These are phyloP conservation scores for Lignosus rhinocerotis DNA, from an alignment of 1,284 basidiomycete species.

Conservation along the genomic window DNA sequence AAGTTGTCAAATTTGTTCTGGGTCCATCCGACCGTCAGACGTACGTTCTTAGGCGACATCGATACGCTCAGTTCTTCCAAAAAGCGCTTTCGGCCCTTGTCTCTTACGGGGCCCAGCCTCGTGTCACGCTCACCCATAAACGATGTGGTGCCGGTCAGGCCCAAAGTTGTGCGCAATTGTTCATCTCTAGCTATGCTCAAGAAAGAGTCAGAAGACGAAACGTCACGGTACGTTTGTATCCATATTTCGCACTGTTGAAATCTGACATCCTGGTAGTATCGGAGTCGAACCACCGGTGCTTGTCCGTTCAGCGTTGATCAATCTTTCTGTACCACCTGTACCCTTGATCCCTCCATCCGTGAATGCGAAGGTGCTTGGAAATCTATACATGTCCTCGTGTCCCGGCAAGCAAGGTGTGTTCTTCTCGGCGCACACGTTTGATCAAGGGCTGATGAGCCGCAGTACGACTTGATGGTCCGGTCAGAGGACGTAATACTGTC, in stretches of 20 bases:
- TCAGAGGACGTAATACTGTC: constrained; percentile 81
- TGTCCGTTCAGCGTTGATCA: neutral
- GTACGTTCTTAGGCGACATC: constrained; percentile 12
- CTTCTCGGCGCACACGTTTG: neutral
- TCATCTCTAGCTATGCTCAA: constrained; percentile 3
- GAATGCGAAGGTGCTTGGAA: constrained; percentile 61
- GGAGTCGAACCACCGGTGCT: no score
- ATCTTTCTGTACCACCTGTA: constrained; percentile 5
- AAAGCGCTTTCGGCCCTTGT: constrained; percentile 15
- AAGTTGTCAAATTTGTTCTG: constrained; percentile 22
- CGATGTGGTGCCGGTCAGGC: neutral
- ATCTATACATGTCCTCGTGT: constrained; percentile 88
- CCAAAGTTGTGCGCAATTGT: neutral
- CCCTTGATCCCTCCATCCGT: constrained; percentile 8
- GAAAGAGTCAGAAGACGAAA: neutral
- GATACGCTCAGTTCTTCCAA: neutral
- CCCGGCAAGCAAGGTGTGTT: constrained; percentile 88
- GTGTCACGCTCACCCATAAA: neutral
- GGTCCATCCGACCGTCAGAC: constrained; percentile 21
- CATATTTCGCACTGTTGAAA: neutral
- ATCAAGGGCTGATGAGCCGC: neutral
- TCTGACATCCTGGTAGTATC: no score
- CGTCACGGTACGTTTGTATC: neutral
- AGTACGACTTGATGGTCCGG: constrained; percentile 84
- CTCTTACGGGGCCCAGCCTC: constrained; percentile 4